Percentiles rank a stretch among this genome's conserved stretches.
phyloP scores from a whole-genome alignment of 257 asterid species.

The Apocynum venetum region DNA sequence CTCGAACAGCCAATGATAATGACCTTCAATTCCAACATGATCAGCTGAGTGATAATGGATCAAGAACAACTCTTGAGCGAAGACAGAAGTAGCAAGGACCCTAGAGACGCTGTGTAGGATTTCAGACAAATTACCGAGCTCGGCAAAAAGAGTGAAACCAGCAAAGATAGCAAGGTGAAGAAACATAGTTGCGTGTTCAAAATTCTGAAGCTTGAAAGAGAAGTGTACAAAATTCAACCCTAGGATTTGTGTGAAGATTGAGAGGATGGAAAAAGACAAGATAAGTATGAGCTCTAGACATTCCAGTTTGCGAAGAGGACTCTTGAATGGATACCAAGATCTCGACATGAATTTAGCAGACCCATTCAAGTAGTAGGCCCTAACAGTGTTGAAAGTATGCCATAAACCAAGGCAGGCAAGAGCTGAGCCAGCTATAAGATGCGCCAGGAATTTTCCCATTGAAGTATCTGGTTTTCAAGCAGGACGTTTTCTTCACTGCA shows the following conservation, averaged over 20 bases:
- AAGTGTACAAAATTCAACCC: conserved; percentile 43
- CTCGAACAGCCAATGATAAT: conserved; percentile 84
- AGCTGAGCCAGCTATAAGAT: conserved; percentile 61
- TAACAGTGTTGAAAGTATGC: conserved; percentile 57
- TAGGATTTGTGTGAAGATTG: conserved; percentile 50
- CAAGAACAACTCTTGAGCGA: conserved; percentile 72
- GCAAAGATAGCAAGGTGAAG: conserved; percentile 53
- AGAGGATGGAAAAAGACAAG: conserved; percentile 48
- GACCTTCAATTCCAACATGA: conserved; percentile 80
- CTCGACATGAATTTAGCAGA: conserved; percentile 46
- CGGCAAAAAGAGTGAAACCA: conserved; percentile 52
- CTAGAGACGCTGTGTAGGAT: conserved; percentile 43
- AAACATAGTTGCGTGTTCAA: conserved; percentile 76
- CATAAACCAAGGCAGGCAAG: conserved; percentile 67
- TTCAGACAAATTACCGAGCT: conserved; percentile 37
- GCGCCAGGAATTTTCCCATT: conserved; percentile 70
- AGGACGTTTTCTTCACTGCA: conserved; percentile 15
- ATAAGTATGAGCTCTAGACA: conserved; percentile 56
- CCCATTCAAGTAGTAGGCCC: conserved; percentile 37
- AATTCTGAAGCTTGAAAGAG: conserved; percentile 48
- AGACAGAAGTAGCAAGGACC: conserved; percentile 60
- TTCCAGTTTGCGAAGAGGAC: conserved; percentile 30
- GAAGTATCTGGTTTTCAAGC: conserved; percentile 12
- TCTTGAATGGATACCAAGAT: conserved; percentile 62
- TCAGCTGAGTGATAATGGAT: conserved; percentile 79